Conservation (phyloP, 2,329 filamentous ascomycete species). For the Dactylellina leptospora region DNA sequence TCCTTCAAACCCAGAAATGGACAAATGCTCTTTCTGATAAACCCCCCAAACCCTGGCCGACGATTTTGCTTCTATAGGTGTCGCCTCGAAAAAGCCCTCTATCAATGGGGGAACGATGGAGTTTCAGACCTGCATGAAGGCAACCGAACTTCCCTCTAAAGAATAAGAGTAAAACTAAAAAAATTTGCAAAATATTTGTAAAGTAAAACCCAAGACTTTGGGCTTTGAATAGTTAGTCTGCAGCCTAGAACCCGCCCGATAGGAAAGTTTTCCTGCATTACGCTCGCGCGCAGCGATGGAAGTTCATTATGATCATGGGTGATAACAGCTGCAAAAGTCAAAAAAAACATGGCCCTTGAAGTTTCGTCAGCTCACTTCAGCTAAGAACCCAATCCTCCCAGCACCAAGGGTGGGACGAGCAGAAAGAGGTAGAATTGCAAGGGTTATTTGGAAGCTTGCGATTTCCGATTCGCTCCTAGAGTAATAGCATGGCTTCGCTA, state of each 20-base stretch:
- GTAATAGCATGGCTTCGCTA: slow-evolving; percentile 7
- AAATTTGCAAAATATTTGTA: not conserved
- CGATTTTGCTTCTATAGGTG: slow-evolving; percentile 6
- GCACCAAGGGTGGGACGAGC: slow-evolving; percentile 1
- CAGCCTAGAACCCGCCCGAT: slow-evolving; percentile 6
- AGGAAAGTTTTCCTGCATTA: not conserved
- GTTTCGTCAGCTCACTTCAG: slow-evolving; percentile 30
- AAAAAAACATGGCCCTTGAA: too few species aligned
- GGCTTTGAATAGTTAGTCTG: not conserved
- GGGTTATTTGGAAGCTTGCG: slow-evolving; percentile 41
- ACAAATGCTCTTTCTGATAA: not conserved
- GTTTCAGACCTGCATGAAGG: slow-evolving; percentile 43
- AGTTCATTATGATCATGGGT: too few species aligned
- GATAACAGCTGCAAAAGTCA: not conserved
- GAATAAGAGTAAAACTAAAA: not conserved
- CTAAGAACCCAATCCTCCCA: slow-evolving; percentile 21
- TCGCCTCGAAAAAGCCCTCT: slow-evolving; percentile 30
- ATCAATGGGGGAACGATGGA: slow-evolving; percentile 4
- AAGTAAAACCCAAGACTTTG: not conserved
- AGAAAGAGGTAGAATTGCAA: slow-evolving; percentile 10
- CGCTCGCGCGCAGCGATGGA: not conserved
- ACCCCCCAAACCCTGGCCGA: slow-evolving; percentile 8
- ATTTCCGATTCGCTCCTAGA: slow-evolving; percentile 47
- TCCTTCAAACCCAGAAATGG: not conserved
- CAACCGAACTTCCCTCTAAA: not conserved